Evolutionary conservation across 345 rosid species (phyloP).

Genomic region (Crucihimalaya himalaica): DNA sequence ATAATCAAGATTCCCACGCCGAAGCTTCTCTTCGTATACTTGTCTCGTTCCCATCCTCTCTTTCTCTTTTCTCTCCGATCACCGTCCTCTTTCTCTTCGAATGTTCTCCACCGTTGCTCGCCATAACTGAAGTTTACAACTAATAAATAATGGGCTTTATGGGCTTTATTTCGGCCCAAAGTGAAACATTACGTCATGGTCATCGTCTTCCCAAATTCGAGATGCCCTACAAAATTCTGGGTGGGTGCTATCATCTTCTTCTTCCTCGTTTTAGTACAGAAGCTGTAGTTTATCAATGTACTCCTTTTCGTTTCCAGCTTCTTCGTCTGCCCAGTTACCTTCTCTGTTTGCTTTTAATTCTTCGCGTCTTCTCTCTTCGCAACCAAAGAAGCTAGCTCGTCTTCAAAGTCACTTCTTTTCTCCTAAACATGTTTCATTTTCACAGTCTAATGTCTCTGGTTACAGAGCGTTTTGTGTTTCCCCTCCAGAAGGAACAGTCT

Average conservation of each 20-base stretch:
- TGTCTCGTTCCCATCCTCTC: constrained; percentile 73
- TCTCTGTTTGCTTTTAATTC: constrained; percentile 14
- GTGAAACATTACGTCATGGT: background rate
- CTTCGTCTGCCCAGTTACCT: constrained; percentile 20
- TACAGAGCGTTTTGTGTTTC: constrained; percentile 25
- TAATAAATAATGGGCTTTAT: background rate
- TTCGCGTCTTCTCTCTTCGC: constrained; percentile 29
- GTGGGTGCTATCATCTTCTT: constrained; percentile 29
- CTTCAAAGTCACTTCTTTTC: constrained; percentile 23
- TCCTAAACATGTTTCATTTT: constrained; percentile 18
- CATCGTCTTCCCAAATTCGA: constrained; percentile 6
- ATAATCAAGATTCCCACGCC: constrained; percentile 64
- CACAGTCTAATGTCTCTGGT: constrained; percentile 26
- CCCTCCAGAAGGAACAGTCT: constrained; percentile 52
- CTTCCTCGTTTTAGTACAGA: constrained; percentile 18
- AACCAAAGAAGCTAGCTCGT: constrained; percentile 22
- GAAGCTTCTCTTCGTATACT: constrained; percentile 84
- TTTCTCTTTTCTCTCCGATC: constrained; percentile 20
- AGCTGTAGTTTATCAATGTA: constrained; percentile 36
- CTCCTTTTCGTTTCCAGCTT: constrained; percentile 30
- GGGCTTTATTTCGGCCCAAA: constrained; percentile 29
- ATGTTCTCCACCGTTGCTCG: constrained; percentile 5
- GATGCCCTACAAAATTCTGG: constrained; percentile 23
- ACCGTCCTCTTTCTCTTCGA: constrained; percentile 18
- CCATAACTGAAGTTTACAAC: background rate